Evolutionary conservation across 345 rosid genomes (phyloP), one percentile per base, ranked within the genome.

Genomic region (Euclidium syriacum): DNA sequence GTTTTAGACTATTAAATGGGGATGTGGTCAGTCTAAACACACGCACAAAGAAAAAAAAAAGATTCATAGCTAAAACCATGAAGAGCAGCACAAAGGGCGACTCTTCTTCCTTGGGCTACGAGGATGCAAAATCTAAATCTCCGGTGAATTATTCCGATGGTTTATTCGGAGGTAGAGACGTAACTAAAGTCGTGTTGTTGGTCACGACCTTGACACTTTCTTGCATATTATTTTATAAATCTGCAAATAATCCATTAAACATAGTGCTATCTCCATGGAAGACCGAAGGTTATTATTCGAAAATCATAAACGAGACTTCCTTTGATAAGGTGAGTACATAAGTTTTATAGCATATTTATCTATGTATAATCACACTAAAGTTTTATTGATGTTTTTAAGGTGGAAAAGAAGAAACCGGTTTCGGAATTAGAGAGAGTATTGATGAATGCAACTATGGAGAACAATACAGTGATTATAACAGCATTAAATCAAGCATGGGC

Each of bases 401-500:
- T n/a, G 22, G 19, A 40, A 41, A 51, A 36, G 72, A 59, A 11
- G 15, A 44, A 43, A 22, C 68, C 71, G 25, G 44, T 5, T 34
- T 50, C 76, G 9, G 63, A 72, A 29, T 5, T 72, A 53, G 72
- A 72, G 19, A 65, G 38, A 52, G 58, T 65, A 14, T 24, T 65
- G 26, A 72, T 26, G 32, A 68, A 50, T 3, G 77, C 73, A 3
- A 34, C 73, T 7, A 73, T 56, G 65, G 64, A 73, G 53, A 25
- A 77, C 43, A 85, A 72, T 6, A 85, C 92, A 0, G 85, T 88
- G 24, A 81, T 88, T 29, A 16, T 85, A 17, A 85, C 90, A 12
- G 83, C 91, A n/a, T 30, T 82, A 57, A 88, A 83, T 55, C 65
- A 76, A 40, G 92, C 90, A 44, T 88, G 96, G 96, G 79, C 85